Base-by-base conservation (phyloP, 805 yeast genomes). In the Scheffersomyces ergatensis region DNA sequence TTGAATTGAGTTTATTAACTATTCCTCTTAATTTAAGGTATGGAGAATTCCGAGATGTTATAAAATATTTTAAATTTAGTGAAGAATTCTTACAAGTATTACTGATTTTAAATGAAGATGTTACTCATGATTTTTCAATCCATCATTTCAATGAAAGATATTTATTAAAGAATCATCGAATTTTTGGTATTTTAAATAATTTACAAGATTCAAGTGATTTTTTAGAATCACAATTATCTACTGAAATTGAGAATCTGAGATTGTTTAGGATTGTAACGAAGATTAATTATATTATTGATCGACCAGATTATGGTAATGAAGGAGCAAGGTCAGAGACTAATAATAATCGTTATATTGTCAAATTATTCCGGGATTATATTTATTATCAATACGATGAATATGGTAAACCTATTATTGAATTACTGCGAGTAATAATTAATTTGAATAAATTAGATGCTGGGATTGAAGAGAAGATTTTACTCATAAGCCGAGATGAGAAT, bases 381-480 rank as follows among this genome's bases (percentile, higher is more conserved):
- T 93, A 90, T 65, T 93, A 86, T 54, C 95, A 88, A 57, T 76
- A 74, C 29, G 89, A 88, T 58, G 90, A 84, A 38, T 62, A 62
- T 18, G 96, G 96, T 12, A 75, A 76, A 51, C 89, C 96, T 2
- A 77, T 82, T 2, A 66, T 89, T 42, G 97, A 93, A 61, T 69
- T 93, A 51, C 82, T 89, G 0, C 89, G 89, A 58, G 90, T 89
- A 5, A 66, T 93, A 45, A 70, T 79, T 37, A 78, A 85, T 52
- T 67, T 93, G 54, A 92, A 92, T 64, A 93, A 92, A 62, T 69
- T 93, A 48, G 99, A 93, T 57, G 95, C 92, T 5, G 98, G 97
- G 1, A 75, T 84, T 25, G 89, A 87, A 38, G 99, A 93, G 62
- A 81, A 78, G 49, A 63, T 93, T 13, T 67, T 90, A 58, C 72